phyloP scores from a whole-genome alignment of 1,284 basidiomycete genomes.

The Ganoderma resinaceum region DNA sequence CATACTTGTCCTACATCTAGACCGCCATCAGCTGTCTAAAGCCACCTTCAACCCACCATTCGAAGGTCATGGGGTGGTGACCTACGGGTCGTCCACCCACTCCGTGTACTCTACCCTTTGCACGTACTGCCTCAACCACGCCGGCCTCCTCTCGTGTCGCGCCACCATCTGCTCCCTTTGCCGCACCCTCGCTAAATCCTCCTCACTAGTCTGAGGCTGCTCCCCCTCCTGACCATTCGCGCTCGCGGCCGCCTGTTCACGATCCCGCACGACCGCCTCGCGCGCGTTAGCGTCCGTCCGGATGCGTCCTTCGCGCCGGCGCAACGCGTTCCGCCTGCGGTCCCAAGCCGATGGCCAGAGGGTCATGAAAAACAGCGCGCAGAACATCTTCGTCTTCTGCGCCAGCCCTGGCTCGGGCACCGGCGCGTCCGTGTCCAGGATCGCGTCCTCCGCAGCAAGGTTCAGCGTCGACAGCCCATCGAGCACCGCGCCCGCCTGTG shows the following conservation, averaged over 20 bases:
- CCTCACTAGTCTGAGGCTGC: slow-evolving; percentile 30
- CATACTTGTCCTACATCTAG: slow-evolving; percentile 25
- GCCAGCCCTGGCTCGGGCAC: slow-evolving; percentile 49
- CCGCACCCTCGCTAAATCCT: slow-evolving; percentile 43
- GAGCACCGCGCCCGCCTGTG: slow-evolving; percentile 47
- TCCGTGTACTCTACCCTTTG: slow-evolving; percentile 68
- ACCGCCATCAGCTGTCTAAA: not conserved
- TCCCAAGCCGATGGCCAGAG: slow-evolving; percentile 81
- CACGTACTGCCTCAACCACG: slow-evolving; percentile 72
- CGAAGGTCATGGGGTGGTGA: not conserved
- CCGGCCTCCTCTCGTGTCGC: slow-evolving; percentile 57
- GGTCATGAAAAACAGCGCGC: slow-evolving; percentile 64
- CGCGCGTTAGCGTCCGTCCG: slow-evolving; percentile 69
- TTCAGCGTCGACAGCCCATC: slow-evolving; percentile 65
- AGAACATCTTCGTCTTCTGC: slow-evolving; percentile 62
- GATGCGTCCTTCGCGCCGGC: slow-evolving; percentile 69
- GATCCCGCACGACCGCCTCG: slow-evolving; percentile 39
- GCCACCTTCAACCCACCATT: not conserved
- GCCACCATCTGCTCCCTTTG: slow-evolving; percentile 51
- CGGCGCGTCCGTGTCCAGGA: slow-evolving; percentile 47
- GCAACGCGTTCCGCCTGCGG: slow-evolving; percentile 63
- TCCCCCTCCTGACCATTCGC: not conserved
- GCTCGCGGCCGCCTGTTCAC: slow-evolving; percentile 34
- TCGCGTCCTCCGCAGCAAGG: slow-evolving; percentile 59
- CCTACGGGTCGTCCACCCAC: slow-evolving; percentile 68